These are phyloP conservation scores for Maudiozyma saulgeensis DNA, from an alignment of 805 yeast species.

Conservation along the genomic window DNA sequence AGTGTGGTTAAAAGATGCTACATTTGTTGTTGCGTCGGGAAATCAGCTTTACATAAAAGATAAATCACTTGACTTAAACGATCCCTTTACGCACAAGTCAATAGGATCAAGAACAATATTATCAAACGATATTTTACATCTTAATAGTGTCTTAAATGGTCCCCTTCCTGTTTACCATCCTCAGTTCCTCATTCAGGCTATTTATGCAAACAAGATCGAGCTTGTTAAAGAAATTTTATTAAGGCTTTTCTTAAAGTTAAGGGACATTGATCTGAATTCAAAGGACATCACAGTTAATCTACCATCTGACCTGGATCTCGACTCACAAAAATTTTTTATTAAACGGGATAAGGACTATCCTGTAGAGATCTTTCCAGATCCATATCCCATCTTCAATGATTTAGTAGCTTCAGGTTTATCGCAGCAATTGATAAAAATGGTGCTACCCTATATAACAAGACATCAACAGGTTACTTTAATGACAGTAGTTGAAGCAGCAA, in stretches of 20 bases:
- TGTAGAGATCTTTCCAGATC: slow-evolving; percentile 28
- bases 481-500: slow-evolving; percentile 56
- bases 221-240: slow-evolving; percentile 50
- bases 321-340: slow-evolving; percentile 20
- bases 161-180: slow-evolving; percentile 89
- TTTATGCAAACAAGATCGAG: slow-evolving; percentile 50
- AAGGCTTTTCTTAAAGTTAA: slow-evolving; percentile 41
- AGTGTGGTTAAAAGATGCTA: slow-evolving; percentile 73
- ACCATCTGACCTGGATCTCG: slow-evolving; percentile 27
- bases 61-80: slow-evolving; percentile 48
- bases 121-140: slow-evolving; percentile 47
- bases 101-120: slow-evolving; percentile 52
- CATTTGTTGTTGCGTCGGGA: slow-evolving; percentile 76
- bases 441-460: slow-evolving; percentile 75
- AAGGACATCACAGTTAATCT: slow-evolving; percentile 22
- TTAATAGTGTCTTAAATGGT: slow-evolving; percentile 75
- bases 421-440: slow-evolving; percentile 50
- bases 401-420: slow-evolving; percentile 39
- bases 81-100: slow-evolving; percentile 42
- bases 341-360: slow-evolving; percentile 18
- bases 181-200: slow-evolving; percentile 66
- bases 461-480: slow-evolving; percentile 84
- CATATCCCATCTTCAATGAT: slow-evolving; percentile 34
- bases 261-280: slow-evolving; percentile 42
- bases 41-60: slow-evolving; percentile 83